These are phyloP conservation scores for Aegilops tauschii DNA, from an alignment of 176 grass and related monocot genomes.

Conservation along the genomic window DNA sequence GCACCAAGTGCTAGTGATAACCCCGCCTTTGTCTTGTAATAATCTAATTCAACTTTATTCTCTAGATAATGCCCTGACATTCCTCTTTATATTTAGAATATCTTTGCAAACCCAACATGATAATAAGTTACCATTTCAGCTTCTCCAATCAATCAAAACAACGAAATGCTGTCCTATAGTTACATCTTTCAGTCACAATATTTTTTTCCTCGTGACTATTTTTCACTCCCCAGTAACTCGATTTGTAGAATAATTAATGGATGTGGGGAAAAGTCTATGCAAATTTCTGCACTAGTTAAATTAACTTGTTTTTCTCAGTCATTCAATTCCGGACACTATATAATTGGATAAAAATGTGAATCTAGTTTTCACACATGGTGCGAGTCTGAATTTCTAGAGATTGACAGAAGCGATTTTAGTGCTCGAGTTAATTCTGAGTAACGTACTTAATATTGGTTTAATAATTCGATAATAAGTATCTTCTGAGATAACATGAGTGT, in stretches of 20 bases:
- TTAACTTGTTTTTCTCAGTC: background rate
- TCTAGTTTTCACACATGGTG: background rate
- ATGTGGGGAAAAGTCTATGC: background rate
- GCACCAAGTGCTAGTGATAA: background rate
- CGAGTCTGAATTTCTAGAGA: background rate
- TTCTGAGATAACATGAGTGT: conserved; percentile 2
- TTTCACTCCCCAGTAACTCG: background rate
- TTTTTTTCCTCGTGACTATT: background rate
- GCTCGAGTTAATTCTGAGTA: conserved; percentile 1
- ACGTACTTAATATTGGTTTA: background rate
- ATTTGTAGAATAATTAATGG: background rate
- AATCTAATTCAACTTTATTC: background rate
- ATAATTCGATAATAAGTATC: background rate
- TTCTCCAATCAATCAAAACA: background rate
- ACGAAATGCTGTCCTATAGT: background rate
- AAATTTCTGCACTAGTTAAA: background rate
- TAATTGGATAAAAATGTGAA: background rate
- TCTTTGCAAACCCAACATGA: background rate
- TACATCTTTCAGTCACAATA: background rate
- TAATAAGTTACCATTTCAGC: background rate
- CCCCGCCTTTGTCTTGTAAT: background rate
- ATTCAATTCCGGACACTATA: background rate
- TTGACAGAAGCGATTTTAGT: background rate
- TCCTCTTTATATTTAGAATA: background rate
- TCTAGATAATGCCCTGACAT: background rate